Base-by-base conservation (phyloP, 768 basidiomycete species). In the Pholiota conissans region DNA sequence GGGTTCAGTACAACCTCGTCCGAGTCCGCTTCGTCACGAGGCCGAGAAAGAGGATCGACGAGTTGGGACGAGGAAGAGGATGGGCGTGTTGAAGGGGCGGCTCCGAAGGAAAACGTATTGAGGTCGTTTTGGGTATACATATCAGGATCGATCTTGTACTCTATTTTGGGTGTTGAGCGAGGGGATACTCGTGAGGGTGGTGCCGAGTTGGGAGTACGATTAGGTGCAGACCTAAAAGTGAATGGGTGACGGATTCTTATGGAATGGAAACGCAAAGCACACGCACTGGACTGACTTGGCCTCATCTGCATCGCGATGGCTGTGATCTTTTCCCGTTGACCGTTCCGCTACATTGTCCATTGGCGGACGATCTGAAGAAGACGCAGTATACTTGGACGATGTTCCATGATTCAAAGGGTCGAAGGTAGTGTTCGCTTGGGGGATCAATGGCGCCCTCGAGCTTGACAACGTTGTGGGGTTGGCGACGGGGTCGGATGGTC, bases 101-200 rank as follows among this genome's bases (percentile, higher is more conserved):
- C 71, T 3, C 82, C 82, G 60, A 83, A 83, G 11, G 76, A 74
- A 63, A 80, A 83, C 1, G 77, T 74, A 11, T 74, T 67, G 47
- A 83, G 75, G 30, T 75, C 73, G 58, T 80, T 77, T 35, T 73
- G 73, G 1, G 75, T 74, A 61, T 81, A 80, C 51, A 76, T 59
- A 55, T 77, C 71, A 37, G 67, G 61, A 52, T 67, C 54, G 57
- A 58, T 60, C 13, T 53, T 47, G 59, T 68, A 67, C 9, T 55
- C 35, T 29, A 52, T 54, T 34, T 56, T 59, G 18, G 42, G 18
- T 20, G 55, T 13, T 11, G 59, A 24, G 28, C 57, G 65, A 29
- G 61, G 47, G 10, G 61, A 49, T 5, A 56, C 58, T 46, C 58
- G 55, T 39, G 61, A 63, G n/a, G 59, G 60, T 28, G 50, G 60